Evolutionary conservation across 345 rosid species (phyloP).

Genomic region (Toxicodendron radicans): DNA sequence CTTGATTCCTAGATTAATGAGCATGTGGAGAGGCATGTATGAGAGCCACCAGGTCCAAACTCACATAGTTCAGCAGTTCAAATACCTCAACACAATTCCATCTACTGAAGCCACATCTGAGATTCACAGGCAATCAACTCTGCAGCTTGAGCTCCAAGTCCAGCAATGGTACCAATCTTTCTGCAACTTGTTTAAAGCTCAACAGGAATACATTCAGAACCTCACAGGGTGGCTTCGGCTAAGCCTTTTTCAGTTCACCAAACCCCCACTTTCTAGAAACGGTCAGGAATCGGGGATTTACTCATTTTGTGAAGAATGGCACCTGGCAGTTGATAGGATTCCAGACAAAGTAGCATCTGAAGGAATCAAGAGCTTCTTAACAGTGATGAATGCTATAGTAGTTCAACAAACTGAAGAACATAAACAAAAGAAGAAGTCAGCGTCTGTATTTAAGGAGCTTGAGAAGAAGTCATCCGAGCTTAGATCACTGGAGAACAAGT

Average conservation of each 20-base stretch:
- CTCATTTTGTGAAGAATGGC: constrained; percentile 90
- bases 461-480: constrained; percentile 71
- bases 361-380: constrained; percentile 86
- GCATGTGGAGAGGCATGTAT: constrained; percentile 99
- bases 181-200: constrained; percentile 75
- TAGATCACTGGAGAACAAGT: constrained; percentile 71
- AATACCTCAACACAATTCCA: constrained; percentile 80
- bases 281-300: constrained; percentile 71
- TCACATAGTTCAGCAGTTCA: constrained; percentile 95
- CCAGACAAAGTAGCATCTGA: constrained; percentile 98
- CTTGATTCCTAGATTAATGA: constrained; percentile 58
- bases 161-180: constrained; percentile 94
- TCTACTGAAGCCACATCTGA: constrained; percentile 85
- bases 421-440: constrained; percentile 83
- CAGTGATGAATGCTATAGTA: constrained; percentile 80
- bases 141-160: constrained; percentile 87
- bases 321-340: constrained; percentile 72
- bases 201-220: constrained; percentile 81
- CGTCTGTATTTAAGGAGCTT: constrained; percentile 55
- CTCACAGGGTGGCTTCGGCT: constrained; percentile 94
- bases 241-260: constrained; percentile 87
- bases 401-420: constrained; percentile 83
- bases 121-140: constrained; percentile 87
- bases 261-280: constrained; percentile 46
- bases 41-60: constrained; percentile 98